A percentile compares a stretch with the other conserved stretches of the same genome.
Evolutionary conservation across 2,329 filamentous ascomycete genomes (phyloP).

Genomic region (Penicillium oxalicum): DNA sequence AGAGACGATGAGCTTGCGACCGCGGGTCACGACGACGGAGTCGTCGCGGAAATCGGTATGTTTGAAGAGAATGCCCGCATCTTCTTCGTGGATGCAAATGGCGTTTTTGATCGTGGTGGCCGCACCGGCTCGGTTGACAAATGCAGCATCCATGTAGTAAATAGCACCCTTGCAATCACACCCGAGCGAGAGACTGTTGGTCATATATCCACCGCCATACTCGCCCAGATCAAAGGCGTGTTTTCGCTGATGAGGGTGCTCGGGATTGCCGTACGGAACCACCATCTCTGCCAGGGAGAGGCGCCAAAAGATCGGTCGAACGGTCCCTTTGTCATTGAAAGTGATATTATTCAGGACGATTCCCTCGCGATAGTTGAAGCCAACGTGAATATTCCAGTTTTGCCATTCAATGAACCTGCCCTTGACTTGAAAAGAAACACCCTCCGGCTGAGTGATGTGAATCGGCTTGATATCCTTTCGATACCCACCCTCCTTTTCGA

Average conservation of each 20-base stretch:
- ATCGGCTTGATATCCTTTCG: constrained; percentile 76
- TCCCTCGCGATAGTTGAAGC: constrained; percentile 92
- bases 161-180: constrained; percentile 55
- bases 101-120: constrained; percentile 83
- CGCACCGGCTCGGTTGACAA: constrained; percentile 71
- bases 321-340: constrained; percentile 74
- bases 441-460: constrained; percentile 80
- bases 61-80: constrained; percentile 87
- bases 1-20: constrained; percentile 77
- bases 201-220: constrained; percentile 46
- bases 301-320: constrained; percentile 78
- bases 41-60: constrained; percentile 91
- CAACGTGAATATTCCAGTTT: constrained; percentile 88
- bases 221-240: constrained; percentile 45
- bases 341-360: constrained; percentile 86
- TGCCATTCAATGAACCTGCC: constrained; percentile 78
- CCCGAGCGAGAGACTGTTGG: constrained; percentile 42
- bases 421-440: constrained; percentile 75
- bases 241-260: constrained; percentile 46
- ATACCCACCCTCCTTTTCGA: constrained; percentile 70
- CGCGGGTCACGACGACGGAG: constrained; percentile 77
- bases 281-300: constrained; percentile 91
- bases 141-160: constrained; percentile 83
- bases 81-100: constrained; percentile 92
- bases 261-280: constrained; percentile 60